A percentile compares a stretch with the other conserved stretches of the same genome.
Evolutionary conservation across 805 yeast species (phyloP).

Genomic region (Pichia deserticola): DNA sequence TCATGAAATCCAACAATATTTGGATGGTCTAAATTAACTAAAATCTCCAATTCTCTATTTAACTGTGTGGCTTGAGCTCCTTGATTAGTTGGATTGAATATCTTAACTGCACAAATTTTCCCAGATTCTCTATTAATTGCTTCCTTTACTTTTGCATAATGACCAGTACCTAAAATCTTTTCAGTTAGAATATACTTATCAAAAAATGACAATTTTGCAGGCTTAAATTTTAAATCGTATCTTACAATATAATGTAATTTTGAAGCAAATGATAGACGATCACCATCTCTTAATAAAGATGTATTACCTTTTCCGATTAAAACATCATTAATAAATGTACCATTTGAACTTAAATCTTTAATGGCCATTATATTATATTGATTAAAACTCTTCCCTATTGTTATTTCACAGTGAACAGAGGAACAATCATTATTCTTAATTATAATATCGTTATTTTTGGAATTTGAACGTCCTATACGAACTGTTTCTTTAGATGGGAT

Average conservation of each 20-base stretch:
- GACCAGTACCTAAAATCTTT: conserved; percentile 63
- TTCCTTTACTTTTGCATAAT: conserved; percentile 74
- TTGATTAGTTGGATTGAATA: conserved; percentile 41
- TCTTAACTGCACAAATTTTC: conserved; percentile 61
- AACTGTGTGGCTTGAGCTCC: conserved; percentile 28
- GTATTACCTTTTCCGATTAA: conserved; percentile 42
- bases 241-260: conserved; percentile 25
- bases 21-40: conserved; percentile 59
- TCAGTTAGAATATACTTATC: conserved; percentile 49
- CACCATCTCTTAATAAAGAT: conserved; percentile 53
- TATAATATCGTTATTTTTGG: conserved; percentile 43
- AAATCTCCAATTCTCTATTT: conserved; percentile 59
- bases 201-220: conserved; percentile 35
- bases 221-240: conserved; percentile 13
- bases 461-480: conserved; percentile 23
- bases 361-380: conserved; percentile 36
- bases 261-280: conserved; percentile 46
- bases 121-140: conserved; percentile 54
- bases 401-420: conserved; percentile 54
- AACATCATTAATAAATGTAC: conserved; percentile 58
- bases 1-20: conserved; percentile 62
- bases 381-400: conserved; percentile 27
- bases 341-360: conserved; percentile 56
- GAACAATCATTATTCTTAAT: conserved; percentile 47
- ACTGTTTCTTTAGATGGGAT: conserved; percentile 7